phyloP scores from a whole-genome alignment of 148 eudicot species.

The Cornus kousa region DNA sequence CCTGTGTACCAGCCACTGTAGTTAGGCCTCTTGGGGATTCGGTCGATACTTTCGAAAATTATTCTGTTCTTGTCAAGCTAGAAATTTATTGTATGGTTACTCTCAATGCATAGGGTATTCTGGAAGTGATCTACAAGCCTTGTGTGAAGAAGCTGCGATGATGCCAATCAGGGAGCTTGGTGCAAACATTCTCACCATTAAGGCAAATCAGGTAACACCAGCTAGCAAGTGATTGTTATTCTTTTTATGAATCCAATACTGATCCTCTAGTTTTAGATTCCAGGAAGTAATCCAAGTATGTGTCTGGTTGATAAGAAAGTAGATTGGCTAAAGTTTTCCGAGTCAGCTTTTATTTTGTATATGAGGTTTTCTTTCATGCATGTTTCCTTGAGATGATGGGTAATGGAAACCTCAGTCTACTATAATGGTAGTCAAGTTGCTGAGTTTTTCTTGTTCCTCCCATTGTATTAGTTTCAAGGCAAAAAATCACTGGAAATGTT shows the following conservation, averaged over 20 bases:
- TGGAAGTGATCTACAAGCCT: conserved; percentile 96
- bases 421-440: too few species aligned
- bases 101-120: conserved; percentile 65
- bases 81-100: conserved; percentile 5
- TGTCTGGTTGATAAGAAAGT: not conserved
- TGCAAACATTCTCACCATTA: conserved; percentile 70
- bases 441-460: too few species aligned
- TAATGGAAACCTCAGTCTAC: not conserved
- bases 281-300: not conserved
- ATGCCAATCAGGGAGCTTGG: conserved; percentile 99
- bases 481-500: too few species aligned
- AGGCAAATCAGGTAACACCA: conserved; percentile 69
- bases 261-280: not conserved
- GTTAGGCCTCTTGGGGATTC: not conserved
- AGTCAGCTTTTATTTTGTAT: not conserved
- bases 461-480: not conserved
- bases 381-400: not conserved
- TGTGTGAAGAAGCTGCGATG: conserved; percentile 99
- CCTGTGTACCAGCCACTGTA: not conserved
- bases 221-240: not conserved
- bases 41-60: not conserved
- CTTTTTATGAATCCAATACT: not conserved
- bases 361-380: not conserved
- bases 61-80: conserved; percentile 2
- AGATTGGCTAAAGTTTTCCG: not conserved